A percentile compares a stretch with the other conserved stretches of the same genome.
These are phyloP conservation scores for Mucor circinelloides DNA, from an alignment of 371 early-diverging fungal genomes.

Conservation along the genomic window DNA sequence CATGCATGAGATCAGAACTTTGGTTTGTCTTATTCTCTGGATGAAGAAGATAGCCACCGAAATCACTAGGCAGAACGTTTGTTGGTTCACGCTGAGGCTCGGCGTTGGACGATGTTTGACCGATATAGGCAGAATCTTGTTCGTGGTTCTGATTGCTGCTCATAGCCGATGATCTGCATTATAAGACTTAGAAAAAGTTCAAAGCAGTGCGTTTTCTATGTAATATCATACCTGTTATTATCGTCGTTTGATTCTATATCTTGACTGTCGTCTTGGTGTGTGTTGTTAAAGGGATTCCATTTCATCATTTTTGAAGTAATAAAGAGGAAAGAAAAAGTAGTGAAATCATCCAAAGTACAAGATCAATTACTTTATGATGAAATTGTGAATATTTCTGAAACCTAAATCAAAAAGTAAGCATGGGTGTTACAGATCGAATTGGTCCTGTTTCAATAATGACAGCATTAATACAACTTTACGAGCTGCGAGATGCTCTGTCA, in stretches of 20 bases:
- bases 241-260: not conserved
- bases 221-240: not conserved
- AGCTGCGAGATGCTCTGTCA: too few species aligned
- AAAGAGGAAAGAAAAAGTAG: not conserved
- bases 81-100: conserved; percentile 17
- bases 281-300: not conserved
- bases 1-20: conserved; percentile 6
- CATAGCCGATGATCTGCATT: not conserved
- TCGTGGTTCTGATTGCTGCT: not conserved
- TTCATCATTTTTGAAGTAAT: not conserved
- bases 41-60: not conserved
- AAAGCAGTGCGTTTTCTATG: not conserved
- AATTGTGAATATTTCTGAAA: not conserved
- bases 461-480: not conserved
- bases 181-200: not conserved
- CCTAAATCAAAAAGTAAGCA: not conserved
- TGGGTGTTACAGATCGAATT: conserved; percentile 1
- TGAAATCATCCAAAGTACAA: not conserved
- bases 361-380: not conserved
- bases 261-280: not conserved
- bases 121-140: conserved; percentile 17
- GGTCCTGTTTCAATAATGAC: not conserved
- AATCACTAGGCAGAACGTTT: not conserved
- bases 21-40: conserved; percentile 1
- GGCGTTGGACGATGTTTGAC: not conserved